Percentiles rank a stretch among this genome's conserved stretches.
phyloP scores from a whole-genome alignment of 2,329 filamentous ascomycete species.

The Phialocephala subalpina region DNA sequence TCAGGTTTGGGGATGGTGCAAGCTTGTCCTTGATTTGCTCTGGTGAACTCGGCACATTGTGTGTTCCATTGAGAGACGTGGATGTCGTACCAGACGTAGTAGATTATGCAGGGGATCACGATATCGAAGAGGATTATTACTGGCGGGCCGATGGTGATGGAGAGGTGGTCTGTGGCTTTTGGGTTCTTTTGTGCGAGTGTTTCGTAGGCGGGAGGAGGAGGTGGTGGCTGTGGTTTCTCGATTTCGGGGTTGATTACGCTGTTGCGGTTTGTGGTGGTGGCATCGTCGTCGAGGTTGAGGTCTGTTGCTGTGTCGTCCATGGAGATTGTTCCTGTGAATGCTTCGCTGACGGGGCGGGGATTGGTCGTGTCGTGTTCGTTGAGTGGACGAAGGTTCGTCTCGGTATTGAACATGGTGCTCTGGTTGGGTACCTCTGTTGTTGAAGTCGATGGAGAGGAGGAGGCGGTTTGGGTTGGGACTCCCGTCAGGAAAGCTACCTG shows the following conservation, averaged over 20 bases:
- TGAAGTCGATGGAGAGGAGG: neutral
- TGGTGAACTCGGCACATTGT: constrained; percentile 22
- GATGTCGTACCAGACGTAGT: constrained; percentile 33
- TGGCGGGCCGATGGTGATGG: constrained; percentile 35
- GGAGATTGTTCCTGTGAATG: neutral
- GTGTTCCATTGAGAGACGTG: constrained; percentile 26
- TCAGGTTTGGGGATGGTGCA: constrained; percentile 31
- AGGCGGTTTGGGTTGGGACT: neutral
- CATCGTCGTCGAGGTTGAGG: constrained; percentile 2
- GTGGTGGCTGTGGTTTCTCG: neutral
- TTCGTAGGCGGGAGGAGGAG: constrained; percentile 24
- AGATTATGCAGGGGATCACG: constrained; percentile 36
- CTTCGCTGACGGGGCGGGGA: constrained; percentile 4
- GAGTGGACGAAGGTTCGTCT: neutral
- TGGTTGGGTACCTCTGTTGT: neutral
- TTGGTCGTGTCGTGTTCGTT: neutral
- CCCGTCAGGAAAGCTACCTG: neutral
- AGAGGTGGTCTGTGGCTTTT: constrained; percentile 33
- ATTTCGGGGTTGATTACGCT: neutral
- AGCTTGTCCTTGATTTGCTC: neutral
- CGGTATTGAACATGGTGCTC: too few species aligned
- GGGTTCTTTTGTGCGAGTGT: constrained; percentile 37
- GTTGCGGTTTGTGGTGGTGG: constrained; percentile 3
- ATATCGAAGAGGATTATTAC: constrained; percentile 36
- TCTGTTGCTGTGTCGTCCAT: constrained; percentile 3